Conservation (phyloP, 441 rosid species). For the Codiaeum variegatum region DNA sequence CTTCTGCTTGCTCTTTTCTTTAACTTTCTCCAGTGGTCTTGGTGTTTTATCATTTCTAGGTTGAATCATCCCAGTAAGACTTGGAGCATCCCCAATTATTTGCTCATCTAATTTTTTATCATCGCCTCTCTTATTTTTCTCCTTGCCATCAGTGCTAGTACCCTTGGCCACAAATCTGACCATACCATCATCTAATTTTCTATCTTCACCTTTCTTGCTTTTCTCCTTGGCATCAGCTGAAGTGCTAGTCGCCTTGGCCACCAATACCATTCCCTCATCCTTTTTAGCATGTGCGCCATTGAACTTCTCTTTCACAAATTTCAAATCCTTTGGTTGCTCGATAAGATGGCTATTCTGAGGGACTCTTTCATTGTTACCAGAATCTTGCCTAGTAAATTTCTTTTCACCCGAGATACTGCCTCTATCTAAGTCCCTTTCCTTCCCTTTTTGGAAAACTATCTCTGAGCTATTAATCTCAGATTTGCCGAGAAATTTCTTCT, state of each 20-base stretch:
- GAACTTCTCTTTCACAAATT: constrained; percentile 31
- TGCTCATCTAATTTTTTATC: constrained; percentile 25
- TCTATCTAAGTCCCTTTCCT: background rate
- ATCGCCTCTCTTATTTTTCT: constrained; percentile 28
- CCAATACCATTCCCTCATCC: constrained; percentile 20
- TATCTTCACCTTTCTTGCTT: constrained; percentile 25
- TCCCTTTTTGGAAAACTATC: constrained; percentile 1
- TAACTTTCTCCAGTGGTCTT: constrained; percentile 38
- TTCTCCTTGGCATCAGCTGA: constrained; percentile 29
- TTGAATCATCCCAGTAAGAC: constrained; percentile 25
- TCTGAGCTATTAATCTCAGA: background rate
- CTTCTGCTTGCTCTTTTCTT: constrained; percentile 36
- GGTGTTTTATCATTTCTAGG: constrained; percentile 32
- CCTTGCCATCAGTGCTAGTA: constrained; percentile 25
- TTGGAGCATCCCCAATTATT: constrained; percentile 27
- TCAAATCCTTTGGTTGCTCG: constrained; percentile 22
- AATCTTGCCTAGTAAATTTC: constrained; percentile 9
- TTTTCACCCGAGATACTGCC: constrained; percentile 6
- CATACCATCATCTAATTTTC: constrained; percentile 19
- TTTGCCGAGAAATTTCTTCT: constrained; percentile 22
- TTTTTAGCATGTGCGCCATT: constrained; percentile 17
- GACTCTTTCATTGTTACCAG: constrained; percentile 30
- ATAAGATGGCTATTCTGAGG: constrained; percentile 25
- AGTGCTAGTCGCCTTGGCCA: constrained; percentile 22
- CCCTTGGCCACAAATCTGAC: constrained; percentile 25